Evolutionary conservation across 768 basidiomycete species (phyloP), one percentile per base, ranked within the genome.

Genomic region (Hysterangium stoloniferum): DNA sequence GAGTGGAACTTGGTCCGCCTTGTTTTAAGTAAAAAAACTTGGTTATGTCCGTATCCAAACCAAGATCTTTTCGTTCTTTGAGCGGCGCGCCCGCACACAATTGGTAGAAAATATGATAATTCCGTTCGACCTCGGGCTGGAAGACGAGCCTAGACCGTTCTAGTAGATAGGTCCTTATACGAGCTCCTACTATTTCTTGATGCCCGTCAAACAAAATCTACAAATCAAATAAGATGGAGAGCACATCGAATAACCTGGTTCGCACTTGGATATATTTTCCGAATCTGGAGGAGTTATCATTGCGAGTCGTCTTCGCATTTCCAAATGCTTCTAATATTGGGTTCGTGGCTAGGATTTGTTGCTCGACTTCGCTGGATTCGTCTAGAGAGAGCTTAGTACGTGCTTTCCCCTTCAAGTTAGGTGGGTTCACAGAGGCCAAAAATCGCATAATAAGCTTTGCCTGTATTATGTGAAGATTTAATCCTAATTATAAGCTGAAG

Each of bases 81-180:
- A 87, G 71, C 2, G 96, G 94, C 8, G 91, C 92, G 42, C 96
- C 96, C 0, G 94, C 88, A 58, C 95, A 92, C n/a, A 99, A 73
- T 64, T 99, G 96, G 69, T 99, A 98, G 75, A 99, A 99, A 59
- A 99, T 97, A 67, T 99, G 96, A 68, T 98, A 99, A 68, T 99
- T 99, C 53, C 96, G 83, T 66, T 99, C 96, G 37, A 88, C 93
- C 52, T 87, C 74, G 15, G 96, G 95, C 66, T 99, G 96, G 67
- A 95, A 97, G 52, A 97, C 94, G 55, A 99, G 86, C 54, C 96
- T 84, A 34, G 96, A 97, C 35, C 96, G 90, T 64, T 99, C 96
- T 55, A 99, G 74, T 27, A 99, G 80, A 71, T 99, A 99, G 46
- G 96, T 99, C 59, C 96, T 83, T 59, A 99, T 97, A n/a, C 95